phyloP scores from a whole-genome alignment of 1,284 basidiomycete species.

The Abortiporus biennis region DNA sequence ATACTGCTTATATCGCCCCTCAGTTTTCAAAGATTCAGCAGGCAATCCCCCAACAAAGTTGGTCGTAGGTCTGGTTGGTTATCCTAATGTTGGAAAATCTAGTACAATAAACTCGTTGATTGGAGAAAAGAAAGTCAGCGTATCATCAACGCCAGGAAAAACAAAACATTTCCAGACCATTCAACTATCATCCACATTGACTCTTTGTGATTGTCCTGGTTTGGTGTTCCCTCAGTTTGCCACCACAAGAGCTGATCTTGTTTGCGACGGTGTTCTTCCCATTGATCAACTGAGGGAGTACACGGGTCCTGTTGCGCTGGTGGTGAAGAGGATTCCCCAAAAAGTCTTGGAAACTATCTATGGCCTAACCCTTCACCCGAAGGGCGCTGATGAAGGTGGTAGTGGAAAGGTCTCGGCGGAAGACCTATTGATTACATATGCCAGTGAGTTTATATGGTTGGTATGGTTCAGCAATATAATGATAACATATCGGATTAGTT shows the following conservation, averaged over 20 bases:
- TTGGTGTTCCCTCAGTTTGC: conserved; percentile 98
- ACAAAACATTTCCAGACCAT: conserved; percentile 99
- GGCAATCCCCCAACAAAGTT: conserved; percentile 65
- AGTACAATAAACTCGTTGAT: conserved; percentile 96
- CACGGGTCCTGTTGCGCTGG: conserved; percentile 80
- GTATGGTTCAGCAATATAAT: conserved; percentile 9
- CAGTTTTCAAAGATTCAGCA: conserved; percentile 64
- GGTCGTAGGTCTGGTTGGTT: conserved; percentile 94
- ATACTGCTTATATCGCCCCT: conserved; percentile 4
- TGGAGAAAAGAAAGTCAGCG: conserved; percentile 95
- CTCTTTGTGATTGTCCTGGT: conserved; percentile 98
- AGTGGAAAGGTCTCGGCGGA: conserved; percentile 75
- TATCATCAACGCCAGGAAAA: conserved; percentile 96
- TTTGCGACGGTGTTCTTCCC: conserved; percentile 95
- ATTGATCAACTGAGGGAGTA: conserved; percentile 98
- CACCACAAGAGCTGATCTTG: conserved; percentile 90
- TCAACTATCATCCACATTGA: conserved; percentile 79
- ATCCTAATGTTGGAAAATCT: conserved; percentile 98
- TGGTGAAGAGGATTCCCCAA: conserved; percentile 79
- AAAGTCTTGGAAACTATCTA: conserved; percentile 89
- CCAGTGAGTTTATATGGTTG: conserved; percentile 58
- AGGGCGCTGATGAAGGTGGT: conserved; percentile 79
- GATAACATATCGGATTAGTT: conserved; percentile 45
- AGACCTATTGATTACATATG: conserved; percentile 85
- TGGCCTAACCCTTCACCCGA: conserved; percentile 74